Percentiles rank a stretch among this genome's conserved stretches.
phyloP scores from a whole-genome alignment of 75 land plant species.

The Cupressus sempervirens region DNA sequence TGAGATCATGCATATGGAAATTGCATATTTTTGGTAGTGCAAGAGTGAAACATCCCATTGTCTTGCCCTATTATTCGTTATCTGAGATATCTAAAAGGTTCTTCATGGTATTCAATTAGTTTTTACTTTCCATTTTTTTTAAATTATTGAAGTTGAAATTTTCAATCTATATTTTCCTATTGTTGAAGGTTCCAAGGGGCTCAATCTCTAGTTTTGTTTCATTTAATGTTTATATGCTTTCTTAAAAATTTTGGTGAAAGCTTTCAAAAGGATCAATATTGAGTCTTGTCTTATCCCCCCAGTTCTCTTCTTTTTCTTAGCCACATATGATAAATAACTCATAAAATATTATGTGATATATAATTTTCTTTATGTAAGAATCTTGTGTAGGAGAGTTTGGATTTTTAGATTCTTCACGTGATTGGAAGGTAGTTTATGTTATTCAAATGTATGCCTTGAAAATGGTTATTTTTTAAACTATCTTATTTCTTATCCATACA shows the following conservation, averaged over 20 bases:
- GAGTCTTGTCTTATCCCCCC: no score
- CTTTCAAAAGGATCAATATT: not conserved
- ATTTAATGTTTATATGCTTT: not conserved
- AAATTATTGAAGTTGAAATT: not conserved
- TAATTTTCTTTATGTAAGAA: not conserved
- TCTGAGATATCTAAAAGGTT: not conserved
- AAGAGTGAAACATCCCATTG: not conserved
- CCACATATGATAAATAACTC: not conserved
- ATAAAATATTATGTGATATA: not conserved
- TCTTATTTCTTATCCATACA: no score
- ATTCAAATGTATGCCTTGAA: not conserved
- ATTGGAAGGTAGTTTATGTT: not conserved
- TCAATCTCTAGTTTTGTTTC: not conserved
- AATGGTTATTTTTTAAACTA: no score
- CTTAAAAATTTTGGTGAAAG: not conserved
- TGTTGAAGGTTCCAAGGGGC: no score
- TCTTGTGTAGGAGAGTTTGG: not conserved
- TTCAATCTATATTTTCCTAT: not conserved
- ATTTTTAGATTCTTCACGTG: not conserved
- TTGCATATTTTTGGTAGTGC: not conserved
- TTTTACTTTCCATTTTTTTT: not conserved
- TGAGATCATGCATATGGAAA: not conserved
- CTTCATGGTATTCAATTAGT: not conserved
- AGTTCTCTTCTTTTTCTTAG: not conserved
- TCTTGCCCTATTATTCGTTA: not conserved